Percentiles rank a stretch among this genome's conserved stretches.
Evolutionary conservation across 352 stramenopile genomes (phyloP).

Genomic region (Phytophthora cryptogea): DNA sequence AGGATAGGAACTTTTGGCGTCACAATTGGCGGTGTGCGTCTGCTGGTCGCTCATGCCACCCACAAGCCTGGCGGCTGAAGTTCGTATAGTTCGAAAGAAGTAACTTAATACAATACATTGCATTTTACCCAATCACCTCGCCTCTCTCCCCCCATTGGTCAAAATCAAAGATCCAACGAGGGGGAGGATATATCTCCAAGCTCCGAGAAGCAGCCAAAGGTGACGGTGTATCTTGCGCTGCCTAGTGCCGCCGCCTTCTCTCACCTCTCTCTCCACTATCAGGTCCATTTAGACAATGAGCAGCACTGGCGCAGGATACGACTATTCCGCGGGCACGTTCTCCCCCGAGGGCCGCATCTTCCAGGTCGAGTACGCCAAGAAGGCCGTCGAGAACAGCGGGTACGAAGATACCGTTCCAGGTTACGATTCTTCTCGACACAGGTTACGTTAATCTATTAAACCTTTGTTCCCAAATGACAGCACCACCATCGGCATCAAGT

Average conservation of each 20-base stretch:
- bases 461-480: slow-evolving; percentile 39
- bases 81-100: too few species aligned
- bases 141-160: background rate
- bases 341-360: slow-evolving; percentile 98
- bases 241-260: background rate
- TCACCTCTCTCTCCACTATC: background rate
- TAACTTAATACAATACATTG: background rate
- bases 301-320: slow-evolving; percentile 87
- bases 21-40: too few species aligned
- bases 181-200: slow-evolving; percentile 34
- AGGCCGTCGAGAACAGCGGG: slow-evolving; percentile 97
- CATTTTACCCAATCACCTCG: background rate
- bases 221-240: slow-evolving; percentile 22
- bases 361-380: slow-evolving; percentile 98
- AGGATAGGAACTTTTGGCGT: too few species aligned
- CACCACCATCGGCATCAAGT: slow-evolving; percentile 98
- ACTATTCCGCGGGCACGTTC: slow-evolving; percentile 94
- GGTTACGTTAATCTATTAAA: background rate
- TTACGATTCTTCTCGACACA: background rate
- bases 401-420: slow-evolving; percentile 22
- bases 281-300: slow-evolving; percentile 54
- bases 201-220: slow-evolving; percentile 18
- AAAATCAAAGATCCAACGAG: slow-evolving; percentile 7
- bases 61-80: too few species aligned
- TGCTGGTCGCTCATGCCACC: too few species aligned